Percentiles rank a stretch among this genome's conserved stretches.
Evolutionary conservation across 345 rosid species (phyloP).

Genomic region (Melaleuca quinquenervia): DNA sequence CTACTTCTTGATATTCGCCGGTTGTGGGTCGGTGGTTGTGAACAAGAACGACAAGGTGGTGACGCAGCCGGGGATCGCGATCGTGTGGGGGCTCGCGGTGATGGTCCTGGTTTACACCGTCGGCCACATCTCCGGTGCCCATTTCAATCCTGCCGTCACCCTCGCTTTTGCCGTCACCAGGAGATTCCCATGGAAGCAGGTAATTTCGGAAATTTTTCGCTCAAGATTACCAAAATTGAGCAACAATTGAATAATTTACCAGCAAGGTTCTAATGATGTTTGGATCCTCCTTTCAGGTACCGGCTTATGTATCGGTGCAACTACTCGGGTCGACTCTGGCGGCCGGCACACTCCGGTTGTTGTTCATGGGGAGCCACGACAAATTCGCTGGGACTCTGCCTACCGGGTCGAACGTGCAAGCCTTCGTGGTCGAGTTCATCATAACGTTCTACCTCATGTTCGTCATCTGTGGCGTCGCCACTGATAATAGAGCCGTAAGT

Average conservation of each 20-base stretch:
- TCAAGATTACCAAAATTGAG: not conserved
- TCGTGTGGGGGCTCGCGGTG: slow-evolving; percentile 85
- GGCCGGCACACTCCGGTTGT: slow-evolving; percentile 59
- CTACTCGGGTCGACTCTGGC: slow-evolving; percentile 69
- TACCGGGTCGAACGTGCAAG: slow-evolving; percentile 52
- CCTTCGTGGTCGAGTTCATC: slow-evolving; percentile 81
- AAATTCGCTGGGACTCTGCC: slow-evolving; percentile 74
- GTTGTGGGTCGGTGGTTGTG: slow-evolving; percentile 71
- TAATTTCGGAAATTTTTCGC: not conserved
- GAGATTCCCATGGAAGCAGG: slow-evolving; percentile 80
- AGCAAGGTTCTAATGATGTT: not conserved
- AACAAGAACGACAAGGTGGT: slow-evolving; percentile 54
- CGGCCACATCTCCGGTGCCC: slow-evolving; percentile 97
- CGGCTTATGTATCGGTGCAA: slow-evolving; percentile 63
- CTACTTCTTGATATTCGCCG: slow-evolving; percentile 84
- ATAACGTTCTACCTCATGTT: slow-evolving; percentile 95
- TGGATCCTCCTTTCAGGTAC: slow-evolving; percentile 36
- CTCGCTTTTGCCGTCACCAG: slow-evolving; percentile 77
- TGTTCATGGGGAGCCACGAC: slow-evolving; percentile 54
- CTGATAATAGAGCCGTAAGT: slow-evolving; percentile 90
- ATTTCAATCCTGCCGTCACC: slow-evolving; percentile 94
- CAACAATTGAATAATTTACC: not conserved
- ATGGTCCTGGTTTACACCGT: slow-evolving; percentile 77
- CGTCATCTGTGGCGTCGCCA: slow-evolving; percentile 74
- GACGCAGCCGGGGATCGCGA: slow-evolving; percentile 63